These are phyloP conservation scores for Miscanthus lutarioriparius DNA, from an alignment of 176 grass and related monocot genomes.

Conservation along the genomic window DNA sequence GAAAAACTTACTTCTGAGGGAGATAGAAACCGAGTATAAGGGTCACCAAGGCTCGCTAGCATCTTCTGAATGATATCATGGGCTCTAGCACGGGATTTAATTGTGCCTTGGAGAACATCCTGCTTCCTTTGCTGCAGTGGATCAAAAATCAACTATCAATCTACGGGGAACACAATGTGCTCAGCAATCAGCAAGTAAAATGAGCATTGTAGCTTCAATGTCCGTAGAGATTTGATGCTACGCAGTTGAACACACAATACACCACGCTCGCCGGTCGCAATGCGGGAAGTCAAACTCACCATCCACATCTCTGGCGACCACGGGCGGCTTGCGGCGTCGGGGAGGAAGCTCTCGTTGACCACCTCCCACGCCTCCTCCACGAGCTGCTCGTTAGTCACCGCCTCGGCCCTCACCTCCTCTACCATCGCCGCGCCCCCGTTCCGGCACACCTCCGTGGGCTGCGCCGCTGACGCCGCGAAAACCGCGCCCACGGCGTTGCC, in stretches of 20 bases:
- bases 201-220: neutral
- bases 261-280: neutral
- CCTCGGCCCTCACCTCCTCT: constrained; percentile 40
- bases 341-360: constrained; percentile 79
- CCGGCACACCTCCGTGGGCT: constrained; percentile 30
- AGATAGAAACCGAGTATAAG: constrained; percentile 88
- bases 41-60: constrained; percentile 85
- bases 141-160: constrained; percentile 33
- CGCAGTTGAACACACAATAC: neutral
- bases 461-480: neutral
- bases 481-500: constrained; percentile 7
- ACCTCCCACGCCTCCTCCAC: constrained; percentile 98
- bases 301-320: constrained; percentile 89
- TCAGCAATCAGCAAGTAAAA: neutral
- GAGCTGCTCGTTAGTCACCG: constrained; percentile 74
- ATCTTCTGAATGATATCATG: constrained; percentile 84
- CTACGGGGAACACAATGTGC: neutral
- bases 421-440: constrained; percentile 1
- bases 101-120: constrained; percentile 62
- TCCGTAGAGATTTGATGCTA: neutral
- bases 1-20: constrained; percentile 66
- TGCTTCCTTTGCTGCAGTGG: constrained; percentile 75
- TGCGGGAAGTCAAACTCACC: constrained; percentile 30
- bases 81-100: constrained; percentile 78
- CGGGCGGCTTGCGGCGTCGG: constrained; percentile 52